Evolutionary conservation across 2,329 filamentous ascomycete genomes (phyloP), one percentile per base, ranked within the genome.

Genomic region (Colletotrichum lentis): DNA sequence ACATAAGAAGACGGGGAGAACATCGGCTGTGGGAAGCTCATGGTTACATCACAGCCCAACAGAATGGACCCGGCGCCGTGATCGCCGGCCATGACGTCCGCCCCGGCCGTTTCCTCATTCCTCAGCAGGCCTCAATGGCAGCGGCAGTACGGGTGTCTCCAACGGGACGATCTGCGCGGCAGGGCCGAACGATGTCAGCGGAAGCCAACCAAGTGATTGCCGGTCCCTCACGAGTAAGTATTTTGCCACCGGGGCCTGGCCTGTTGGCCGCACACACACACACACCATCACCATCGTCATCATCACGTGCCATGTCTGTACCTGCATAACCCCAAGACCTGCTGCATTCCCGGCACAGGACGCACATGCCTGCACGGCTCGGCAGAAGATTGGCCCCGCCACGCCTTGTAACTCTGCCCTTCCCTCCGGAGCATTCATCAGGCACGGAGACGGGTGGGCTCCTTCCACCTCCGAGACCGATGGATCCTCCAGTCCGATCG

Each of bases 271-370:
- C 27, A 39, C n/a, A 24, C 12, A 31, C 24, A 12, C 14, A 31
- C 27, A 31, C 27, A 27, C 27, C 27, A 27, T 7, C 27, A 10
- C 7, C 27, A 27, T 41, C 55, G 47, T 41, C 62, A 54, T 65
- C 47, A 56, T 24, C 43, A 37, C 61, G 62, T 56, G 44, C 44
- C 55, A 62, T 69, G 61, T 62, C 66, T 66, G 66, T 69, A 66
- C 66, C 66, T 69, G 65, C 65, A 60, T 68, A 43, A 2, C 14
- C 14, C 11, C 10, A 18, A 11, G 8, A 27, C 39, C 44, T 56
- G 20, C 44, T 56, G 20, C 53, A 43, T 54, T 39, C 43, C 39
- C 37, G 44, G 27, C 31, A 62, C 35, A 16, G 11, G 1, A 14
- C 31, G 5, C 7, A 22, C 59, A 20, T 7, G 16, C 4, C 18